Evolutionary conservation across 192 early-diverging fungal species (phyloP).

Genomic region (Polychytrium aggregatum): DNA sequence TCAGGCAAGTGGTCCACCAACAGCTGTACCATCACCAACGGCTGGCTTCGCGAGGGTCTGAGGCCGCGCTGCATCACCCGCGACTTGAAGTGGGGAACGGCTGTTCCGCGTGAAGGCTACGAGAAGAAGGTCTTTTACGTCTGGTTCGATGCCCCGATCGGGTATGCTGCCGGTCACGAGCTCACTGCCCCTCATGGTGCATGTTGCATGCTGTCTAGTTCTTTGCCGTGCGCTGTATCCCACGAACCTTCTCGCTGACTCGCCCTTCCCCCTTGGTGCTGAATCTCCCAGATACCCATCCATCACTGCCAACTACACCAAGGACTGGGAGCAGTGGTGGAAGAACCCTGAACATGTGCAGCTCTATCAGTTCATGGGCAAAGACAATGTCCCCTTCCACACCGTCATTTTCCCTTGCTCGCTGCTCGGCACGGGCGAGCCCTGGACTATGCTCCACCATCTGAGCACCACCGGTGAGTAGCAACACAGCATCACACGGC

Average conservation of each 20-base stretch:
- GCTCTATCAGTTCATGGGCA: conserved; percentile 99
- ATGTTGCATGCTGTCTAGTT: too few species aligned
- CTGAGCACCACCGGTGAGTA: conserved; percentile 76
- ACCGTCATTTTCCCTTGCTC: conserved; percentile 91
- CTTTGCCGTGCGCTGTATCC: too few species aligned
- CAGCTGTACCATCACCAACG: conserved; percentile 72
- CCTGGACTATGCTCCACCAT: conserved; percentile 88
- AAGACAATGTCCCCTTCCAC: conserved; percentile 99
- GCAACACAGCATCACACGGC: too few species aligned
- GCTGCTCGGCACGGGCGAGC: conserved; percentile 73
- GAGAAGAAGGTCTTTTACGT: conserved; percentile 97
- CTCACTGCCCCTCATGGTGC: too few species aligned
- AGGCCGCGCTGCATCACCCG: conserved; percentile 91
- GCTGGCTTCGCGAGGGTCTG: conserved; percentile 92
- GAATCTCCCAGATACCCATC: conserved; percentile 57
- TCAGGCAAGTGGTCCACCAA: conserved; percentile 77
- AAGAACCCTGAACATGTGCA: conserved; percentile 93
- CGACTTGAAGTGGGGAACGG: conserved; percentile 97
- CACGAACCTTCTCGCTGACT: too few species aligned
- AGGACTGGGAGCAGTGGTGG: conserved; percentile 97
- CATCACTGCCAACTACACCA: conserved; percentile 92
- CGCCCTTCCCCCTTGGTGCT: neutral
- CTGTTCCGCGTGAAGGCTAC: conserved; percentile 74
- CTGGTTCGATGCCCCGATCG: conserved; percentile 98
- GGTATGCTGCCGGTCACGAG: too few species aligned